Evolutionary conservation across 2,329 filamentous ascomycete species (phyloP).

Genomic region (Fusarium pilosicola): DNA sequence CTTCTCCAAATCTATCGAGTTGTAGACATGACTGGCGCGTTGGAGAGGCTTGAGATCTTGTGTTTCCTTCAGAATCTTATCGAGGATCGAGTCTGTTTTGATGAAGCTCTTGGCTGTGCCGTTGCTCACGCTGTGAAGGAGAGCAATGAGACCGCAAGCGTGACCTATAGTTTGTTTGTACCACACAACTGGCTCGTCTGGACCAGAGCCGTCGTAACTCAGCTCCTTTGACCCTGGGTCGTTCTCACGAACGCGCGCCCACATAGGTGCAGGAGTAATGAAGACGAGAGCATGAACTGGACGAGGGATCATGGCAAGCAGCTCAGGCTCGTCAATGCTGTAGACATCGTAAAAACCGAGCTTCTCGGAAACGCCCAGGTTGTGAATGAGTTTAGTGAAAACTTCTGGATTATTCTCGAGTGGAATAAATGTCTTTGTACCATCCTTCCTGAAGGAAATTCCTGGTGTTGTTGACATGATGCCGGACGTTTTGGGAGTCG

Average conservation of each 20-base stretch:
- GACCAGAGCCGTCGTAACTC: constrained; percentile 48
- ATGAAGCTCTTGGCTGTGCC: constrained; percentile 69
- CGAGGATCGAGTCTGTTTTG: constrained; percentile 62
- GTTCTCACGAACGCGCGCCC: constrained; percentile 55
- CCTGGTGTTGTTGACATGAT: constrained; percentile 28
- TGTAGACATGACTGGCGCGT: constrained; percentile 76
- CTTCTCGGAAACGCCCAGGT: constrained; percentile 73
- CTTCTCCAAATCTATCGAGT: constrained; percentile 74
- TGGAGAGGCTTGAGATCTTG: constrained; percentile 67
- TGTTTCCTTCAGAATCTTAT: constrained; percentile 69
- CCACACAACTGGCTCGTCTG: constrained; percentile 76
- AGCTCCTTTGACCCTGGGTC: constrained; percentile 36
- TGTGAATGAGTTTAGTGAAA: constrained; percentile 76
- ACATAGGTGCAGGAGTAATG: constrained; percentile 72
- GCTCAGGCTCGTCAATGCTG: constrained; percentile 78
- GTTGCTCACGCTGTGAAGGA: constrained; percentile 79
- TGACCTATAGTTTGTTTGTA: constrained; percentile 88
- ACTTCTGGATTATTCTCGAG: constrained; percentile 77
- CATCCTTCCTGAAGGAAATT: constrained; percentile 25
- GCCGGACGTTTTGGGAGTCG: background rate
- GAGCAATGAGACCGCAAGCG: constrained; percentile 81
- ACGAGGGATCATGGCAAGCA: constrained; percentile 77
- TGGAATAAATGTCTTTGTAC: constrained; percentile 52
- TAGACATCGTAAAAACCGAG: constrained; percentile 85
- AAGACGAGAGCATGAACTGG: constrained; percentile 81